These are phyloP conservation scores for Microdochium paspali DNA, from an alignment of 2,329 filamentous ascomycete species.

Conservation along the genomic window DNA sequence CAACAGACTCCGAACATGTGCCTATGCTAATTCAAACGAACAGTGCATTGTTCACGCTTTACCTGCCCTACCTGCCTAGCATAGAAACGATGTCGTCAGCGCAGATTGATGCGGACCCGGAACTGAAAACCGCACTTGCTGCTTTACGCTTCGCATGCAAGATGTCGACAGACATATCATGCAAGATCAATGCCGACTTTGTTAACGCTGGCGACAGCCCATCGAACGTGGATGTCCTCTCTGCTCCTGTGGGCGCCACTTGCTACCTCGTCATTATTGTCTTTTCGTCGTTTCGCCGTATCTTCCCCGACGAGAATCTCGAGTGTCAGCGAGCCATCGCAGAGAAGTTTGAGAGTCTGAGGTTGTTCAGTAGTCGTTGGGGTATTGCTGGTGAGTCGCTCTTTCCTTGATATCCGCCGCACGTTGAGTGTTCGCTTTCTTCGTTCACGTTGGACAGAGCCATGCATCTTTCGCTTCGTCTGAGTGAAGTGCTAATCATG, in stretches of 20 bases:
- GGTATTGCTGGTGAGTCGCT: slow-evolving; percentile 19
- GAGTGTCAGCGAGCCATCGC: slow-evolving; percentile 16
- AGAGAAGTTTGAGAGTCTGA: slow-evolving; percentile 22
- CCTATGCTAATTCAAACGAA: not conserved
- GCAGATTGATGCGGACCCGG: slow-evolving; percentile 7
- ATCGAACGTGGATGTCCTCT: slow-evolving; percentile 15
- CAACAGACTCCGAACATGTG: slow-evolving; percentile 1
- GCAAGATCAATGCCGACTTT: slow-evolving; percentile 18
- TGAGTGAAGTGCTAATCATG: slow-evolving; percentile 3
- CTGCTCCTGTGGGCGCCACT: slow-evolving; percentile 19
- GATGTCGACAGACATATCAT: slow-evolving; percentile 22
- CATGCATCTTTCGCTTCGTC: no score
- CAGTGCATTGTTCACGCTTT: slow-evolving; percentile 20
- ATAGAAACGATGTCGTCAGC: slow-evolving; percentile 11
- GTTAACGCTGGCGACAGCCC: slow-evolving; percentile 3
- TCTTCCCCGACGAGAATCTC: slow-evolving; percentile 17
- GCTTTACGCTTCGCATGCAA: slow-evolving; percentile 21
- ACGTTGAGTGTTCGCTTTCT: not conserved
- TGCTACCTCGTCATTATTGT: slow-evolving; percentile 20
- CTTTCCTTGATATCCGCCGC: not conserved
- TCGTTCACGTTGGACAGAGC: not conserved
- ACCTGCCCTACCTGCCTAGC: slow-evolving; percentile 19
- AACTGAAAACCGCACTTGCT: slow-evolving; percentile 15
- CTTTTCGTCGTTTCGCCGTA: slow-evolving; percentile 14
- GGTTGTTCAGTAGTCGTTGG: slow-evolving; percentile 20